Percentiles rank a stretch among this genome's conserved stretches.
Evolutionary conservation across 805 yeast genomes (phyloP).

Genomic region (Nakazawaea peltata): DNA sequence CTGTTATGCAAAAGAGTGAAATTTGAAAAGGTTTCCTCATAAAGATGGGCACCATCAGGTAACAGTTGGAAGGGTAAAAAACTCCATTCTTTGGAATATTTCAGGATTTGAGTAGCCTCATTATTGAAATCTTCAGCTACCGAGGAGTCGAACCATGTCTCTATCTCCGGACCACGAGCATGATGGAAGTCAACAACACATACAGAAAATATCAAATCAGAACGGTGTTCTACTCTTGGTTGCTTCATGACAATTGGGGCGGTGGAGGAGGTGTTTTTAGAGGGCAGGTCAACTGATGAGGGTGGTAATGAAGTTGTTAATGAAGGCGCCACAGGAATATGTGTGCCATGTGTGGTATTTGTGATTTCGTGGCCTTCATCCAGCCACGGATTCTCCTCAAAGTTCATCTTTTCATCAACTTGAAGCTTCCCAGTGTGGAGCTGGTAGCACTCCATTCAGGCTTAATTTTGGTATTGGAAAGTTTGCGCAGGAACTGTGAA

Average conservation of each 20-base stretch:
- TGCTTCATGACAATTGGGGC: too few relatives aligned
- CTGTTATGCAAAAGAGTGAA: constrained; percentile 77
- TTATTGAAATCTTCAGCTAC: constrained; percentile 2
- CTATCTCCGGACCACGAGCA: constrained; percentile 87
- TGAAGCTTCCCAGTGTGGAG: too few relatives aligned
- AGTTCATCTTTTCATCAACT: background rate
- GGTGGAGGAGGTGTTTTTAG: too few relatives aligned
- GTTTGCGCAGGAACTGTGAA: too few relatives aligned
- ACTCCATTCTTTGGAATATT: constrained; percentile 55
- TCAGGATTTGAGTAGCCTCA: constrained; percentile 20
- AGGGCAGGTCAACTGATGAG: too few relatives aligned
- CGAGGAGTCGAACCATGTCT: constrained; percentile 62
- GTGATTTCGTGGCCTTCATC: background rate
- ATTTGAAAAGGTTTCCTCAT: constrained; percentile 87
- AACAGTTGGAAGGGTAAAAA: constrained; percentile 88
- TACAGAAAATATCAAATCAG: constrained; percentile 59
- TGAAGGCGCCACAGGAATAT: too few relatives aligned
- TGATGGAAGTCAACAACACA: constrained; percentile 93
- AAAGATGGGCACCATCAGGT: constrained; percentile 94
- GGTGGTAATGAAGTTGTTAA: too few relatives aligned
- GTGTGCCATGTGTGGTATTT: too few relatives aligned
- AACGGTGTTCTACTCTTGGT: constrained; percentile 1
- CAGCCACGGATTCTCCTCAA: constrained; percentile 1
- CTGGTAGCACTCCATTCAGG: too few relatives aligned
- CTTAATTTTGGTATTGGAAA: too few relatives aligned